Conservation (phyloP, 2,329 filamentous ascomycete species). For the Talaromyces piceae region DNA sequence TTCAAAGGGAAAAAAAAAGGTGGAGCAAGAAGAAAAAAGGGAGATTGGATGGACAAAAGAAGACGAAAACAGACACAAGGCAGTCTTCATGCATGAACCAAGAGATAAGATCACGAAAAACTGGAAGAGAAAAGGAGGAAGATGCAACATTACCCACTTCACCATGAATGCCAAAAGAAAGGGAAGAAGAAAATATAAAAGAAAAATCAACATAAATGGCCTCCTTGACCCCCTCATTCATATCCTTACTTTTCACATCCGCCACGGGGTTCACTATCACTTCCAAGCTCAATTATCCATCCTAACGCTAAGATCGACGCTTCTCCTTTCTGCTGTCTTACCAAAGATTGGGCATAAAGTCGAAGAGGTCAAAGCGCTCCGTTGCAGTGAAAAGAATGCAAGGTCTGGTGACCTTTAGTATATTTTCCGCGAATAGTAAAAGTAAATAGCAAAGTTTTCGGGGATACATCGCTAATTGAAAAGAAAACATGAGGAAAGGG, state of each 20-base stretch:
- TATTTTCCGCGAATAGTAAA: slow-evolving; percentile 9
- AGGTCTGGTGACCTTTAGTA: slow-evolving; percentile 1
- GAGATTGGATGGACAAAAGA: too few relatives aligned
- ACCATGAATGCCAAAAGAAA: slow-evolving; percentile 11
- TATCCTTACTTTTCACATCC: neutral
- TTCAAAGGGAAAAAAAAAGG: neutral
- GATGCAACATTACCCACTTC: slow-evolving; percentile 9
- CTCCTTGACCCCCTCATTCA: neutral
- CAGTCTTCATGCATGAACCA: slow-evolving; percentile 3
- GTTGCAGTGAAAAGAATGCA: slow-evolving; percentile 3
- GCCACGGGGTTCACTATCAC: neutral
- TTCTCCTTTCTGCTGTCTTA: neutral
- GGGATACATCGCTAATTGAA: slow-evolving; percentile 9
- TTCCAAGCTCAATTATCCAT: neutral
- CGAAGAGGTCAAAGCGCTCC: neutral
- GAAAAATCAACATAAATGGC: neutral
- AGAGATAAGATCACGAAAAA: neutral
- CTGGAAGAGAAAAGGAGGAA: slow-evolving; percentile 1
- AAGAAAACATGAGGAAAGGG: neutral
- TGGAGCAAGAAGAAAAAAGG: neutral
- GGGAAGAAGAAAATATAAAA: neutral
- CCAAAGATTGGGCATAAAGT: neutral
- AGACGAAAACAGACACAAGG: neutral
- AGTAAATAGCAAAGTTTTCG: neutral
- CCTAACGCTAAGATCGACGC: neutral